A percentile compares a stretch with the other conserved stretches of the same genome.
Evolutionary conservation across 208 protist species (phyloP).

Genomic region (Spongospora subterranea): DNA sequence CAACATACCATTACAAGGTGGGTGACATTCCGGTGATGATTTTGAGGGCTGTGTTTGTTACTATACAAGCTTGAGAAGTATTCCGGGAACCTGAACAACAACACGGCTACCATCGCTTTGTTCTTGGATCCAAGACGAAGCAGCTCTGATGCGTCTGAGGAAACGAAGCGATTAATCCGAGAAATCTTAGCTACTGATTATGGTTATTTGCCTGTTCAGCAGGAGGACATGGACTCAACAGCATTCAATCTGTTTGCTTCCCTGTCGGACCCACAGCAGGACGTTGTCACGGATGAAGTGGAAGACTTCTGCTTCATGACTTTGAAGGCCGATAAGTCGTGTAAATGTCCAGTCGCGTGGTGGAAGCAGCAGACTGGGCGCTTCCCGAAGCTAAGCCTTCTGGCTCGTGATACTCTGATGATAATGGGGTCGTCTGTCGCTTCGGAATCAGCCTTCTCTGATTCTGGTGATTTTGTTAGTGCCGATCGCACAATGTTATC

Average conservation of each 20-base stretch:
- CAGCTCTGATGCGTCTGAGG: neutral
- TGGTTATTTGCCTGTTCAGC: neutral
- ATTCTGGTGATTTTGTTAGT: neutral
- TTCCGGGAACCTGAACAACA: neutral
- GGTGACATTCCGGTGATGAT: no score
- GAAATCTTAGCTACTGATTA: conserved; percentile 1
- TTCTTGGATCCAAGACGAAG: conserved; percentile 6
- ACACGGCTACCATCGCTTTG: neutral
- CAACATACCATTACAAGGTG: no score
- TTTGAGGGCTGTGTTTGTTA: no score
- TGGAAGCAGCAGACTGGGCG: conserved; percentile 18
- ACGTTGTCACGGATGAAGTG: neutral
- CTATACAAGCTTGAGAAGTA: conserved; percentile 27
- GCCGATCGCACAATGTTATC: neutral
- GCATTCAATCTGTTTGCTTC: conserved; percentile 28
- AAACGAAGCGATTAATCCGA: neutral
- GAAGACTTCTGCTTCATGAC: conserved; percentile 23
- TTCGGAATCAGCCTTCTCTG: conserved; percentile 17
- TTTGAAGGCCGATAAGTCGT: neutral
- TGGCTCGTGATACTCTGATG: conserved; percentile 17
- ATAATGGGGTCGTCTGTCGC: neutral
- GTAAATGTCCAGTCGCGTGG: neutral
- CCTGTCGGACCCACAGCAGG: neutral
- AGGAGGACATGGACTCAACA: neutral
- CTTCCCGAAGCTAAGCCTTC: conserved; percentile 17